Base-by-base conservation (phyloP, 2,329 filamentous ascomycete species). In the Trichoderma atroviride region DNA sequence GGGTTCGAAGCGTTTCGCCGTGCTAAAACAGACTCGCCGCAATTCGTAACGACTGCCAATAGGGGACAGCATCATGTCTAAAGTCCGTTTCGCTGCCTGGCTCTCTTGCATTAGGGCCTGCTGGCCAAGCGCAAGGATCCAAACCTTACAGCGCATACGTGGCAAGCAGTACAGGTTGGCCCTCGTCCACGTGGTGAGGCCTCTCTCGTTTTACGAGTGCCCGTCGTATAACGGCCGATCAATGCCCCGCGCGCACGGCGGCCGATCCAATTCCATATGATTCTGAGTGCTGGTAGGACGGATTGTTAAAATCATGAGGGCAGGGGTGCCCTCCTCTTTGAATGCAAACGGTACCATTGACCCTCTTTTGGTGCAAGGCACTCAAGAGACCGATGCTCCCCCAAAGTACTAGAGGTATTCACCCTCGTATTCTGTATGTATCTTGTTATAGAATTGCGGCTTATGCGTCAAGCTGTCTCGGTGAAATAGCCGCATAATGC, bases 61-160 rank as follows among this genome's bases (percentile, higher is more conserved):
- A 24, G 56, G 47, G 24, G 35, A 27, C 16, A 43, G 22, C n/a
- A 24, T 58, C 29, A 50, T 43, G 37, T 37, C 40, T 35, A 33
- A 33, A 6, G 24, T 29, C 43, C 10, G 43, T 14, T 55, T 67
- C 63, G 43, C 40, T 67, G 52, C 53, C 37, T 52, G 55, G 64
- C 22, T 22, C 35, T 59, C 14, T 33, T 58, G 53, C 55, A 52
- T 58, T 52, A 24, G 31, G 31, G 50, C 55, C 55, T 33, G 16
- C 47, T 24, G 40, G 29, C 53, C 33, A 47, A 50, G 53, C n/a
- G 40, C 64, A 67, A 67, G 64, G 64, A 33, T 59, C 40, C 37
- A n/a, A 67, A 43, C 64, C 64, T 40, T 67, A 52, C 64, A 35
- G 47, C 40, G 53, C 33, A 59, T 67, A 59, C 64, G 64, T 67